Evolutionary conservation across 352 stramenopile genomes (phyloP).

Genomic region (Phytophthora cajani): DNA sequence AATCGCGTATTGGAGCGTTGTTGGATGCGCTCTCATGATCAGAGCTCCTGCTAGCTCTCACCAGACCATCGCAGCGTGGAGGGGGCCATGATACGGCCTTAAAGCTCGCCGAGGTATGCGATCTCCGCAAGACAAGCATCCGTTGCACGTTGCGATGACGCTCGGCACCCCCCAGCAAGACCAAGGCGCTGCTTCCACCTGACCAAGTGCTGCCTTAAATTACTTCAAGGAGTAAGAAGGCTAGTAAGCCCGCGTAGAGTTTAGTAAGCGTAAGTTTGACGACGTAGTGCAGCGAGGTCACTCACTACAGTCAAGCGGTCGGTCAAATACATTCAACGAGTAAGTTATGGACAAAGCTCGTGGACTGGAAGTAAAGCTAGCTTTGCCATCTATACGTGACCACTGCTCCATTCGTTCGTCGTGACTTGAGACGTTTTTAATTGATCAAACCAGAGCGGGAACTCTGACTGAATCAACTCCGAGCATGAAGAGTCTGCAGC

Average conservation of each 20-base stretch:
- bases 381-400: too few species aligned
- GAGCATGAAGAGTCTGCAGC: not conserved
- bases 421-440: not conserved
- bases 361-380: not conserved
- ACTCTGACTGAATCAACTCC: not conserved
- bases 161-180: not conserved
- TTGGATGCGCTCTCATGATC: slow-evolving; percentile 47
- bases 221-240: not conserved
- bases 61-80: too few species aligned
- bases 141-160: not conserved
- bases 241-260: not conserved
- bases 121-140: not conserved
- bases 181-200: not conserved
- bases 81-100: not conserved
- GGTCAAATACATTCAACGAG: not conserved
- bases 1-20: slow-evolving; percentile 49
- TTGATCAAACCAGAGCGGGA: not conserved
- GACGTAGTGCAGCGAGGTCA: not conserved
- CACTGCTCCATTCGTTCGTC: not conserved
- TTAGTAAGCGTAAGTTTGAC: not conserved
- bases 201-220: not conserved
- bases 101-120: not conserved
- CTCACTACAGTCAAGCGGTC: not conserved
- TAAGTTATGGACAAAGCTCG: not conserved
- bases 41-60: not conserved